These are phyloP conservation scores for Penicillium malachiteum DNA, from an alignment of 495 filamentous ascomycete genomes.

Conservation along the genomic window DNA sequence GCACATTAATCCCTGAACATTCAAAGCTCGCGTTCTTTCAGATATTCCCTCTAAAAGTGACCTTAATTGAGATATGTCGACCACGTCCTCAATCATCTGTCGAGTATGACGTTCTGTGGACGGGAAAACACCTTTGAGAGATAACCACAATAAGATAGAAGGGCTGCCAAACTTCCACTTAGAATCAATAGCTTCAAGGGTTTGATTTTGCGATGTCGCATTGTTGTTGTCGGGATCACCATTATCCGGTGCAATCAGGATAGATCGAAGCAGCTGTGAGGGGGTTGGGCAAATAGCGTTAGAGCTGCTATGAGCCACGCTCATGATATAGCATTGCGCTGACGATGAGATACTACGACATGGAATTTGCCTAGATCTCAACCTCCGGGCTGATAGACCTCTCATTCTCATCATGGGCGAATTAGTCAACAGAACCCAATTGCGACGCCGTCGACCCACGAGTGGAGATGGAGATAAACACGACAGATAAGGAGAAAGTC, in stretches of 20 bases:
- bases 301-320: background rate
- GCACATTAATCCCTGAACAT: too few relatives aligned
- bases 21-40: too few relatives aligned
- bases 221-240: background rate
- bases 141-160: constrained; percentile 24
- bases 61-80: constrained; percentile 20
- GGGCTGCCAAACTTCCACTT: constrained; percentile 25
- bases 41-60: background rate
- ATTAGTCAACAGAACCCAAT: background rate
- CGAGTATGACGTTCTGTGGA: constrained; percentile 5
- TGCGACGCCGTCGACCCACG: constrained; percentile 17
- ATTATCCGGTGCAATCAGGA: constrained; percentile 22
- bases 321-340: constrained; percentile 7
- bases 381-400: background rate
- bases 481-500: constrained; percentile 17
- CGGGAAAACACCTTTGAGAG: constrained; percentile 17
- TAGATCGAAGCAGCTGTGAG: constrained; percentile 33
- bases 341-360: background rate
- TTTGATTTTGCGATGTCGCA: background rate
- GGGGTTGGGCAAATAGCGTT: constrained; percentile 18
- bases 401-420: constrained; percentile 19
- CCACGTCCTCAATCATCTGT: constrained; percentile 8
- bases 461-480: constrained; percentile 29
- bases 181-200: constrained; percentile 15
- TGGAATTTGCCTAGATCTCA: background rate